Evolutionary conservation across 257 asterid genomes (phyloP).

Genomic region (Petrea volubilis): DNA sequence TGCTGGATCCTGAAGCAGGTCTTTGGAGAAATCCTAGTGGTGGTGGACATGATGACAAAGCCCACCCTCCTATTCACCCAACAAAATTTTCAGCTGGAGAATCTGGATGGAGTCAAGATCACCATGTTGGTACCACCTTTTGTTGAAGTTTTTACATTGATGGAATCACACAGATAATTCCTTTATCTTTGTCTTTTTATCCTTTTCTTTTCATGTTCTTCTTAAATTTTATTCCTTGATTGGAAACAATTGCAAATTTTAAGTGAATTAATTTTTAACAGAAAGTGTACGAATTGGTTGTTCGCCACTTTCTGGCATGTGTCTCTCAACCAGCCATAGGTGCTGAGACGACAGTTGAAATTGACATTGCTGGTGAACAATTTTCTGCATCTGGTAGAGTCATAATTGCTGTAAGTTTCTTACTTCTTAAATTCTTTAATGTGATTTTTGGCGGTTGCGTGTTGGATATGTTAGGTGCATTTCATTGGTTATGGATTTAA

Average conservation of each 20-base stretch:
- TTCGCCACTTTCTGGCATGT: conserved; percentile 97
- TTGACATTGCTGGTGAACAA: conserved; percentile 91
- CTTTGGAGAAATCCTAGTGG: conserved; percentile 86
- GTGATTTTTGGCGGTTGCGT: conserved; percentile 21
- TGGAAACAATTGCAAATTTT: conserved; percentile 19
- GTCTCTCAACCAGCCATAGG: conserved; percentile 97
- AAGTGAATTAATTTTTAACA: conserved; percentile 41
- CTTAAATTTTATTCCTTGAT: conserved; percentile 16
- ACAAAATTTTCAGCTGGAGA: conserved; percentile 94
- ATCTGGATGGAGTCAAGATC: conserved; percentile 91
- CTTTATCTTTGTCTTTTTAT: neutral
- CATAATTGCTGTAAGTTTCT: conserved; percentile 81
- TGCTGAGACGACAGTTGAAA: conserved; percentile 93
- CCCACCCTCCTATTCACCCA: conserved; percentile 99
- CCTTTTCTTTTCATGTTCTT: neutral
- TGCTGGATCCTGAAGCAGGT: conserved; percentile 80
- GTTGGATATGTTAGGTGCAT: conserved; percentile 10
- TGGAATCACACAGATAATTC: conserved; percentile 5
- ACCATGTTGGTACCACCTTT: conserved; percentile 68
- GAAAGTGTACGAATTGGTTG: conserved; percentile 95
- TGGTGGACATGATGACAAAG: conserved; percentile 98
- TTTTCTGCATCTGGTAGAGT: conserved; percentile 89
- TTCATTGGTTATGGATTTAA: neutral
- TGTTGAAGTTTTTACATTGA: conserved; percentile 13
- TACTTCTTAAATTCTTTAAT: conserved; percentile 13